A percentile compares a stretch with the other conserved stretches of the same genome.
phyloP scores from a whole-genome alignment of 345 rosid genomes.

The Viola odorata region DNA sequence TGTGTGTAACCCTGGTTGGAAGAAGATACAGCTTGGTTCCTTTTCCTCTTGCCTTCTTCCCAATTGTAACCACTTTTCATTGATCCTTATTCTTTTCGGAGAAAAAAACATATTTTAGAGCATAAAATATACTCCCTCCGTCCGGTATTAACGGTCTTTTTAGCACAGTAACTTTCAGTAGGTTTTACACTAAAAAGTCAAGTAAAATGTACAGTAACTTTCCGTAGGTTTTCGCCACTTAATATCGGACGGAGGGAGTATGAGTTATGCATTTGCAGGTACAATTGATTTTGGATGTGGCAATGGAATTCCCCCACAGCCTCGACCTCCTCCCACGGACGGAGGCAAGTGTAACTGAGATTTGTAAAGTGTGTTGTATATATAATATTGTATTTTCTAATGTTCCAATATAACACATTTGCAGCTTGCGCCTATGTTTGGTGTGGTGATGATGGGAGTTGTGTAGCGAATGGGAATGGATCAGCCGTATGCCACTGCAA shows the following conservation, averaged over 20 bases:
- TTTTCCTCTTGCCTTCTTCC: slow-evolving; percentile 37
- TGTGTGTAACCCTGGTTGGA: slow-evolving; percentile 44
- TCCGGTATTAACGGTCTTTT: too few species aligned
- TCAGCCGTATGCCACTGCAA: slow-evolving; percentile 31
- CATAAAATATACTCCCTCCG: too few species aligned
- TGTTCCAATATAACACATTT: too few species aligned
- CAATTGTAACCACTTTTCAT: slow-evolving; percentile 32
- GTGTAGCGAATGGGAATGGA: slow-evolving; percentile 22
- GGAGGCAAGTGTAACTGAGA: too few species aligned
- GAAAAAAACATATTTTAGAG: too few species aligned
- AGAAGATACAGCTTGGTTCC: slow-evolving; percentile 32
- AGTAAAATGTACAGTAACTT: too few species aligned
- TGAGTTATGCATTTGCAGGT: slow-evolving; percentile 29
- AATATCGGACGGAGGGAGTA: background rate
- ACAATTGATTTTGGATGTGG: slow-evolving; percentile 30
- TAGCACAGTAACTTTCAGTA: too few species aligned
- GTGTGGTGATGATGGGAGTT: slow-evolving; percentile 45
- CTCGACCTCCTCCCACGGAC: slow-evolving; percentile 10
- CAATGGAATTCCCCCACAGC: slow-evolving; percentile 24
- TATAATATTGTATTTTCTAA: too few species aligned
- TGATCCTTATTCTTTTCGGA: background rate
- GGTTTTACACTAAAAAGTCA: too few species aligned
- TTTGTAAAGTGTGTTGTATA: too few species aligned
- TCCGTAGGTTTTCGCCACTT: too few species aligned
- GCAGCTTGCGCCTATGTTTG: slow-evolving; percentile 34